Conservation (phyloP, 2,329 filamentous ascomycete species). For the Pyricularia grisea region DNA sequence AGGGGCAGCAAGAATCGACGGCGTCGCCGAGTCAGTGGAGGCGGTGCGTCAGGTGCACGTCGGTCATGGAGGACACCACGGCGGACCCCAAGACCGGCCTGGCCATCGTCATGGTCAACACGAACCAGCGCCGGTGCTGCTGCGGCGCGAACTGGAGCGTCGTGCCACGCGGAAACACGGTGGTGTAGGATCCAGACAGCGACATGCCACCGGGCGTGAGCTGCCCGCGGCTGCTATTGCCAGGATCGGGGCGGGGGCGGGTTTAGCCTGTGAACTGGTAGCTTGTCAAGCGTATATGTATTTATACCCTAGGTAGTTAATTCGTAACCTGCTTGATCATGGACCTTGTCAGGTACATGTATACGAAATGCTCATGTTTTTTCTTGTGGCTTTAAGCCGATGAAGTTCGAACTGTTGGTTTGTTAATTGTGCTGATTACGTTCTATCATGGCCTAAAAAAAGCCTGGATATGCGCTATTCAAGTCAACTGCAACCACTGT, state of each 20-base stretch:
- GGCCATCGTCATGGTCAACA: conserved; percentile 34
- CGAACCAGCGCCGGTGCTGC: conserved; percentile 44
- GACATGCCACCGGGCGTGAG: background rate
- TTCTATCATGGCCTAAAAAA: background rate
- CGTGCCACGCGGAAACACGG: conserved; percentile 17
- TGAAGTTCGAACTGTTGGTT: background rate
- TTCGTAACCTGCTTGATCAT: background rate
- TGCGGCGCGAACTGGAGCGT: conserved; percentile 46
- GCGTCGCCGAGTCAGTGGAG: conserved; percentile 23
- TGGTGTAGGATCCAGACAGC: conserved; percentile 6
- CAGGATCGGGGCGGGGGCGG: too few species aligned
- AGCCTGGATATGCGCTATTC: background rate
- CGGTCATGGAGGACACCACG: conserved; percentile 54
- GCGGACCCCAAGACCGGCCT: conserved; percentile 35
- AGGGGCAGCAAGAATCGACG: conserved; percentile 3
- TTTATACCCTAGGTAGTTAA: background rate
- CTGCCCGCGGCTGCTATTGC: background rate
- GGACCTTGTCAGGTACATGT: background rate
- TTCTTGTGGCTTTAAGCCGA: background rate
- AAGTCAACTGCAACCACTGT: background rate
- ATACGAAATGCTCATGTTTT: background rate
- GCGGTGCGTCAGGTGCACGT: conserved; percentile 50
- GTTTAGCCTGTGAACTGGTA: too few species aligned
- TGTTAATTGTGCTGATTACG: background rate
- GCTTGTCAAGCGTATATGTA: background rate